phyloP scores from a whole-genome alignment of 352 stramenopile species.

The Globisporangium cylindrosporum region DNA sequence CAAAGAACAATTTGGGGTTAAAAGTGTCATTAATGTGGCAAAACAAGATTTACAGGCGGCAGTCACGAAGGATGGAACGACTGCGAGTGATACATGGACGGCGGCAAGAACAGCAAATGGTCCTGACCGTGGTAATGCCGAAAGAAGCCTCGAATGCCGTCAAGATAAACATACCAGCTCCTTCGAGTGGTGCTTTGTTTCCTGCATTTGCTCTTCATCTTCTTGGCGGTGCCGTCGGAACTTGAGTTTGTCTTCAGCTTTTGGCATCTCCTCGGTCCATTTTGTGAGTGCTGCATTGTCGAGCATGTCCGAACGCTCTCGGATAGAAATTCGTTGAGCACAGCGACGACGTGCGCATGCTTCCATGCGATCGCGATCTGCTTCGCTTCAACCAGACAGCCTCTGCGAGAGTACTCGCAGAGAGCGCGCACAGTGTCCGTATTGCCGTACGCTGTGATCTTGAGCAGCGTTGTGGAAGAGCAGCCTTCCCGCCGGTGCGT shows the following conservation, averaged over 20 bases:
- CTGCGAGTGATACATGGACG: neutral
- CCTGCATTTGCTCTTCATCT: neutral
- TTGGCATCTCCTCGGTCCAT: conserved; percentile 1
- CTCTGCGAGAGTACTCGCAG: conserved; percentile 1
- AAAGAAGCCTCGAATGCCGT: neutral
- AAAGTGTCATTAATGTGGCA: neutral
- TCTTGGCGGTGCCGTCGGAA: neutral
- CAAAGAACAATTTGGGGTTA: neutral
- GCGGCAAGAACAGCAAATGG: neutral
- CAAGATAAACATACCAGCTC: neutral
- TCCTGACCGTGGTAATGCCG: neutral
- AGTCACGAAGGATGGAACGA: neutral
- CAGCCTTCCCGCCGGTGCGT: conserved; percentile 1
- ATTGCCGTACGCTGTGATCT: conserved; percentile 10
- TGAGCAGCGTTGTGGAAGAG: conserved; percentile 1
- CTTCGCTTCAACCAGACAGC: conserved; percentile 10
- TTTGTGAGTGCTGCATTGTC: neutral
- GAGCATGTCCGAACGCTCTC: conserved; percentile 3
- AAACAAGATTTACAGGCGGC: neutral
- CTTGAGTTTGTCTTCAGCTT: neutral
- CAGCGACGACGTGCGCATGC: conserved; percentile 2
- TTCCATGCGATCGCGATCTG: conserved; percentile 8
- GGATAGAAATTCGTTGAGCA: conserved; percentile 10
- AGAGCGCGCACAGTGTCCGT: conserved; percentile 6
- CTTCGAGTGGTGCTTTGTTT: neutral